Percentiles rank a stretch among this genome's conserved stretches.
Conservation (phyloP, 2,329 filamentous ascomycete species). For the Cercospora nicotianae region DNA sequence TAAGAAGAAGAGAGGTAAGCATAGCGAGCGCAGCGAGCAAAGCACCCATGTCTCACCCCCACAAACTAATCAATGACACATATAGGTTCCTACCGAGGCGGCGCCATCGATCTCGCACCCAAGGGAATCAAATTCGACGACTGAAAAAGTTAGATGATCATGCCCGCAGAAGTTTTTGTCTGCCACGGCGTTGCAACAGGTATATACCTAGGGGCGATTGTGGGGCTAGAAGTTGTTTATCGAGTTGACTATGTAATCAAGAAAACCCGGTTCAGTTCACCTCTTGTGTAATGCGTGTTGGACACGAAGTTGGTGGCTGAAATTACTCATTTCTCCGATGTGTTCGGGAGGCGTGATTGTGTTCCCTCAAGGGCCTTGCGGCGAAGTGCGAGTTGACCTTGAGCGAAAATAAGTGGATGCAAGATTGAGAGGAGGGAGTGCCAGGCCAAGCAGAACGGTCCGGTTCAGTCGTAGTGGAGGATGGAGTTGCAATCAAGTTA, state of each 20-base stretch:
- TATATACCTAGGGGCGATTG: background rate
- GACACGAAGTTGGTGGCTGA: background rate
- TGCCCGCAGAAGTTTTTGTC: background rate
- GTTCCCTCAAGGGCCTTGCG: too few species aligned
- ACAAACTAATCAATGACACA: conserved; percentile 59
- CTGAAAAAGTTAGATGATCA: conserved; percentile 41
- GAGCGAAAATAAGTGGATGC: background rate
- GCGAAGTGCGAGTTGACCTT: background rate
- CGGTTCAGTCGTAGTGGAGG: background rate
- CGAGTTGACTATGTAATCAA: background rate
- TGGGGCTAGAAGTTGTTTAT: background rate
- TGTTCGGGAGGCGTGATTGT: background rate
- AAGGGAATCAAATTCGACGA: conserved; percentile 96
- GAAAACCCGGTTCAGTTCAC: background rate
- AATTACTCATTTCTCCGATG: background rate
- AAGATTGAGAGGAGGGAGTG: background rate
- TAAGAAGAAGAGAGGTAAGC: conserved; percentile 58
- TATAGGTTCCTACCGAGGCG: conserved; percentile 83
- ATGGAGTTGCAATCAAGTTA: background rate
- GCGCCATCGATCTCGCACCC: conserved; percentile 77
- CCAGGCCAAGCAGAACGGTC: background rate
- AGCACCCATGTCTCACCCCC: background rate
- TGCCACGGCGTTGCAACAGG: background rate
- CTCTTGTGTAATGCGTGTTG: background rate
- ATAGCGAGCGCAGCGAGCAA: background rate